Evolutionary conservation across 2,329 filamentous ascomycete genomes (phyloP).

Genomic region (Ambrosiella cleistominuta): DNA sequence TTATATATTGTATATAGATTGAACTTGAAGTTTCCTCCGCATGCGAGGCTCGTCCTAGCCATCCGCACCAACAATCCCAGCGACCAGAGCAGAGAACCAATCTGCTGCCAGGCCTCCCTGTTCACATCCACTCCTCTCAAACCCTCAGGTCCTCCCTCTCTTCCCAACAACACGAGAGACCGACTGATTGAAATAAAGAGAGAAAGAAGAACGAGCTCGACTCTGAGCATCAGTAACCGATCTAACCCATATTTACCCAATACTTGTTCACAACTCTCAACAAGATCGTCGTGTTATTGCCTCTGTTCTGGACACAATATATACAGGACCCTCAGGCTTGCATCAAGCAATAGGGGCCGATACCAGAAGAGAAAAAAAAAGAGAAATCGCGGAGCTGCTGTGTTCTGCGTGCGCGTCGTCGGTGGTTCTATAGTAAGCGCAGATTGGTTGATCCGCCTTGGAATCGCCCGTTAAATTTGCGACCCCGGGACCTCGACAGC

Average conservation of each 20-base stretch:
- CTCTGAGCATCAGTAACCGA: neutral
- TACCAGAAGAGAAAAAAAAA: neutral
- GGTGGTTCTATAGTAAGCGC: neutral
- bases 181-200: neutral
- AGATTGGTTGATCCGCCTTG: neutral
- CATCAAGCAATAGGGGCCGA: neutral
- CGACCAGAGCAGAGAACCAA: neutral
- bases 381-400: too few relatives aligned
- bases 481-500: neutral
- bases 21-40: too few relatives aligned
- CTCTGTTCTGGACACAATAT: neutral
- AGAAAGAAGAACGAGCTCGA: too few relatives aligned
- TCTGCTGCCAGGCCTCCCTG: neutral
- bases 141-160: neutral
- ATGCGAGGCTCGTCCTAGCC: too few relatives aligned
- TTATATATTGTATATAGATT: too few relatives aligned
- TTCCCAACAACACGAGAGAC: neutral
- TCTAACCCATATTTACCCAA: neutral
- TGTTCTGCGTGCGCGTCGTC: neutral
- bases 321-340: neutral
- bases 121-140: neutral
- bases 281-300: neutral
- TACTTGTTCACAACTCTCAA: neutral
- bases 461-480: neutral
- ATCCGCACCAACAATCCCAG: neutral